Evolutionary conservation across 1,284 basidiomycete genomes (phyloP), one percentile per base, ranked within the genome.

Genomic region (Hymenochaete sp.): DNA sequence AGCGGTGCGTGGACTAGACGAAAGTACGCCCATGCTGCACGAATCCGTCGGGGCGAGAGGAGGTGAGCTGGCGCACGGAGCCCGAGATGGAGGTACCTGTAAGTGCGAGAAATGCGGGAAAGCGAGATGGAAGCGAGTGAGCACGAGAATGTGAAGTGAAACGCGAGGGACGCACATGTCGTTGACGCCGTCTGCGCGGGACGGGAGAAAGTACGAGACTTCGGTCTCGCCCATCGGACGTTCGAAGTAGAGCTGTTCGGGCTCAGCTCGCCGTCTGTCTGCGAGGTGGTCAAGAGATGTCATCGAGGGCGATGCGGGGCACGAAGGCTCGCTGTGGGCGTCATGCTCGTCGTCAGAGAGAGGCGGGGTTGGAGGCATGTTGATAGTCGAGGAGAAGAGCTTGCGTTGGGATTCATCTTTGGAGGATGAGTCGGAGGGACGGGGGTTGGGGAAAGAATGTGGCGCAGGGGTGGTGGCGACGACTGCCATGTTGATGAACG

Each of bases 161-260:
- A 46, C 4, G 37, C 35, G 18, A 47, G 28, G 25, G 29, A 58
- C 72, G 48, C 56, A 86, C 86, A 89, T 88, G 60, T 91, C 86
- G 55, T 89, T 89, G 21, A 88, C 85, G 10, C 86, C 86, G 48
- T 67, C 73, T 39, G 75, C 75, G 16, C 84, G 71, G 3, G 78
- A 77, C 1, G 82, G 84, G 8, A 87, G 67, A 57, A 74, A 88
- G 59, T 87, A 88, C 2, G 81, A 82, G 3, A 70, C 58, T 58
- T 84, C 81, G 8, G 73, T 81, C 48, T 82, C 72, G 6, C 81
- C 79, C 52, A 84, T 65, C 50, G 57, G 63, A 19, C 75, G 65
- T 56, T 75, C 70, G 48, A 55, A 58, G 45, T n/a, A 36, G 14
- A 39, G 37, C 11, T 32, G 14, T 9, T 31, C 31, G 19, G 42